These are phyloP conservation scores for Hymenoscyphus fructigenus DNA, from an alignment of 2,329 filamentous ascomycete genomes.

Conservation along the genomic window DNA sequence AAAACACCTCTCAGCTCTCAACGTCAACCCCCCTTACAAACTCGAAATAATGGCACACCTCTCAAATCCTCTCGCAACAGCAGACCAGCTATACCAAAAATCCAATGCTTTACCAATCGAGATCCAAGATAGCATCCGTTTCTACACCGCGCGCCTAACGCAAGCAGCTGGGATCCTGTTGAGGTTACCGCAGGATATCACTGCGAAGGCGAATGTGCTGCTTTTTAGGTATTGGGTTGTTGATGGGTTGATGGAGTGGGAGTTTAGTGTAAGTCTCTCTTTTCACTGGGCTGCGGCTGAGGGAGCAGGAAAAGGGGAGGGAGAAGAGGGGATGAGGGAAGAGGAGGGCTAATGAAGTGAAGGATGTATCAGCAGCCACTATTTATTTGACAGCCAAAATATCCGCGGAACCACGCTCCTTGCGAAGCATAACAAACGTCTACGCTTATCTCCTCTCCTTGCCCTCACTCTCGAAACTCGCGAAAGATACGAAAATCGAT, in stretches of 20 bases:
- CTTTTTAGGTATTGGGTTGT: conserved; percentile 77
- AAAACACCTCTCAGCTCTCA: background rate
- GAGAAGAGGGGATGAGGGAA: background rate
- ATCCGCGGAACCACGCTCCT: conserved; percentile 71
- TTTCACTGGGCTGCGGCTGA: conserved; percentile 8
- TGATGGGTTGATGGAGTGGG: conserved; percentile 53
- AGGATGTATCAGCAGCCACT: conserved; percentile 80
- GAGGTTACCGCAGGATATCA: conserved; percentile 79
- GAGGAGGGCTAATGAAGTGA: conserved; percentile 25
- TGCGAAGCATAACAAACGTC: conserved; percentile 79
- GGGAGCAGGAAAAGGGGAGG: too few species aligned
- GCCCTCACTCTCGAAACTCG: conserved; percentile 42
- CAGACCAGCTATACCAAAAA: conserved; percentile 64
- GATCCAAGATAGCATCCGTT: conserved; percentile 70
- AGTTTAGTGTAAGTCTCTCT: conserved; percentile 44
- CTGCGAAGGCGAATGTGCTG: conserved; percentile 80
- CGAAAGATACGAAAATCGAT: conserved; percentile 32
- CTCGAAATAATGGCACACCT: conserved; percentile 56
- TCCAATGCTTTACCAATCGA: conserved; percentile 62
- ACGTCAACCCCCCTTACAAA: background rate
- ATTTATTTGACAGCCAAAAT: conserved; percentile 83
- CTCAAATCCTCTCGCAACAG: conserved; percentile 69
- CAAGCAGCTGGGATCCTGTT: conserved; percentile 80
- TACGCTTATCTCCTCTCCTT: conserved; percentile 76
- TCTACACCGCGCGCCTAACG: conserved; percentile 69